phyloP scores from a whole-genome alignment of 2,329 filamentous ascomycete genomes.

The Cytospora piceicola region DNA sequence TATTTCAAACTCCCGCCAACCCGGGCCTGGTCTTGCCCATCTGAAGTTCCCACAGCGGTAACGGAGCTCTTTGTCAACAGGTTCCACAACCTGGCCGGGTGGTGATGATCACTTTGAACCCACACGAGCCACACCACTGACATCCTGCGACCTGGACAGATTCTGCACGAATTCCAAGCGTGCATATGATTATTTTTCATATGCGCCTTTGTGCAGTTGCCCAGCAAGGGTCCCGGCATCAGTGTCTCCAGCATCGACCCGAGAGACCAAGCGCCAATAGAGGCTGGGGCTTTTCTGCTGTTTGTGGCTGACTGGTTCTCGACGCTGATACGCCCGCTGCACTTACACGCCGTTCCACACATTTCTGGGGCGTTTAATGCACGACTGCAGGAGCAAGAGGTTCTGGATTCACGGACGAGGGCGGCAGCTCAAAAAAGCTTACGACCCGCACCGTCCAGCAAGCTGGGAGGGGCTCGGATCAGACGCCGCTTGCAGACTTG shows the following conservation, averaged over 20 bases:
- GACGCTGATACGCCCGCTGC: conserved; percentile 22
- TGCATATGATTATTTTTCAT: conserved; percentile 15
- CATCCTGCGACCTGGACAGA: neutral
- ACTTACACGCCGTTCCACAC: conserved; percentile 18
- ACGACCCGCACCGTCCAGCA: conserved; percentile 25
- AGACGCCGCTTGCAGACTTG: conserved; percentile 11
- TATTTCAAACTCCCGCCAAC: conserved; percentile 16
- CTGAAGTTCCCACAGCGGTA: conserved; percentile 23
- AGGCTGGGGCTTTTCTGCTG: conserved; percentile 12
- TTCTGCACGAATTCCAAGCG: conserved; percentile 24
- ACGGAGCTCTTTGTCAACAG: conserved; percentile 28
- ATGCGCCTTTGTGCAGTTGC: conserved; percentile 24
- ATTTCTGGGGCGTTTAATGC: conserved; percentile 16
- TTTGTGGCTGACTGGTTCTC: conserved; percentile 19
- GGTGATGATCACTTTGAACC: conserved; percentile 23
- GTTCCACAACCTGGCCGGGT: conserved; percentile 18
- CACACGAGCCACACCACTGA: conserved; percentile 3
- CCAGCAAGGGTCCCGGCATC: neutral
- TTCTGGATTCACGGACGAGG: conserved; percentile 15
- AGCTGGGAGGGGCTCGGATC: conserved; percentile 17
- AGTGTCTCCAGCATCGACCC: conserved; percentile 16
- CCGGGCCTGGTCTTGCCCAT: conserved; percentile 16
- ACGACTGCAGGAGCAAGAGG: conserved; percentile 11
- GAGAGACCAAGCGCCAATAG: conserved; percentile 26
- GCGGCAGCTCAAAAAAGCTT: conserved; percentile 21